Evolutionary conservation across 495 filamentous ascomycete genomes (phyloP), one percentile per base, ranked within the genome.

Genomic region (Penicillium longicatenatum): DNA sequence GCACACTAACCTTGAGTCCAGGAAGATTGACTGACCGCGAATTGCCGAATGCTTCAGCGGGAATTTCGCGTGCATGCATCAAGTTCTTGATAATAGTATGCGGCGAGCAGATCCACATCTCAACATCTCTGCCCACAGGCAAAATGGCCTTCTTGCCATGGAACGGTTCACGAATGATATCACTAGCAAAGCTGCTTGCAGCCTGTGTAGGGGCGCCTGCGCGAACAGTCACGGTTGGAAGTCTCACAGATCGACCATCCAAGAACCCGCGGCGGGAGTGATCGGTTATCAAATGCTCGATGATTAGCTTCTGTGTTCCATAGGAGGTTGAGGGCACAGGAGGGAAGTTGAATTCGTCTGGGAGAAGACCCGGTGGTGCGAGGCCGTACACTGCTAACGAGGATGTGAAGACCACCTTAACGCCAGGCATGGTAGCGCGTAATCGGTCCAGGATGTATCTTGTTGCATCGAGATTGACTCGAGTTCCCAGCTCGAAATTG

Each of bases 291-390:
- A 91, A 74, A 10, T 78, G 79, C 75, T 94, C 90, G 61, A 81
- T 79, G 59, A 92, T 85, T 60, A 92, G 78, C 72, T 94, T 94
- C 75, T 92, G 86, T 50, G 87, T 82, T 48, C 90, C 90, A 65
- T 93, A 93, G 11, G 84, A 88, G 9, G 84, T 82, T 54, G 84
- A 75, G 6, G 90, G 90, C 14, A 85, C 84, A 6, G 90, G 84
- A 1, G 79, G 69, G 50, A 83, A 73, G 8, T 86, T 86, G 22
- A 64, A 70, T 62, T 88, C 86, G 43, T 78, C 75, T 31, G 84
- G 79, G 30, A 75, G 62, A 45, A 77, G 75, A 2, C 74, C 75
- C 9, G 72, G 58, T 4, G 73, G 72, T 44, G 75, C 74, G 44
- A 72, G 71, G 4, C 86, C 86, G 70, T 86, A 89, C 26, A 88